Percentiles rank a stretch among this genome's conserved stretches.
Conservation (phyloP, 2,329 filamentous ascomycete genomes). For the Botrytis hyacinthi region DNA sequence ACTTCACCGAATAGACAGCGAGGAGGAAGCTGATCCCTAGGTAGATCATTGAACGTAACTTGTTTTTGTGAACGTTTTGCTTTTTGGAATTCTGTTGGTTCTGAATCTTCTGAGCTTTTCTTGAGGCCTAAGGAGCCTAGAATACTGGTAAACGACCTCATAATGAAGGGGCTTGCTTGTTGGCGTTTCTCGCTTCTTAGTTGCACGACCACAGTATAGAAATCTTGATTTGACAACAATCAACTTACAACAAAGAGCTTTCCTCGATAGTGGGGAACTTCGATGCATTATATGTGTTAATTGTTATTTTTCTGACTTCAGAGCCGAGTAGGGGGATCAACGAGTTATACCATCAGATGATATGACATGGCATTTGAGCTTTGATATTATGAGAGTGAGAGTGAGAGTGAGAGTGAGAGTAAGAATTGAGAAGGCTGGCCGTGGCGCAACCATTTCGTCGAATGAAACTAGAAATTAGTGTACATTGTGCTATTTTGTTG, state of each 20-base stretch:
- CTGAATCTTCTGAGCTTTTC: not conserved
- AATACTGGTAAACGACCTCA: constrained; percentile 6
- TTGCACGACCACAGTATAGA: not conserved
- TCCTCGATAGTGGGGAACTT: not conserved
- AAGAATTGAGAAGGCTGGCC: constrained; percentile 18
- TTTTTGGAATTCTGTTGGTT: not conserved
- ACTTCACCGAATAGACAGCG: constrained; percentile 15
- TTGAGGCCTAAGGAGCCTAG: constrained; percentile 3
- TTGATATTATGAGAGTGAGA: not conserved
- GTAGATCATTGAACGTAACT: constrained; percentile 15
- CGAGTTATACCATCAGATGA: constrained; percentile 13
- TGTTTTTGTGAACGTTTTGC: constrained; percentile 23
- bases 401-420: not conserved
- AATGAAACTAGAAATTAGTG: not conserved
- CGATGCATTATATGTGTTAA: not conserved
- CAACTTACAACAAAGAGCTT: not conserved
- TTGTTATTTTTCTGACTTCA: not conserved
- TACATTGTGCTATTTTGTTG: not conserved
- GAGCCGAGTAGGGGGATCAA: constrained; percentile 9
- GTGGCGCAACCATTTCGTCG: constrained; percentile 1
- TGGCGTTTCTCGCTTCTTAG: not conserved
- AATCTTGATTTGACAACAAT: not conserved
- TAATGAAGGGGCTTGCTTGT: constrained; percentile 1
- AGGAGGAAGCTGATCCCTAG: not conserved
- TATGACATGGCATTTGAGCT: constrained; percentile 17